Evolutionary conservation across 176 grass and related monocot species (phyloP), one percentile per base, ranked within the genome.

Genomic region (Aegilops bicornis): DNA sequence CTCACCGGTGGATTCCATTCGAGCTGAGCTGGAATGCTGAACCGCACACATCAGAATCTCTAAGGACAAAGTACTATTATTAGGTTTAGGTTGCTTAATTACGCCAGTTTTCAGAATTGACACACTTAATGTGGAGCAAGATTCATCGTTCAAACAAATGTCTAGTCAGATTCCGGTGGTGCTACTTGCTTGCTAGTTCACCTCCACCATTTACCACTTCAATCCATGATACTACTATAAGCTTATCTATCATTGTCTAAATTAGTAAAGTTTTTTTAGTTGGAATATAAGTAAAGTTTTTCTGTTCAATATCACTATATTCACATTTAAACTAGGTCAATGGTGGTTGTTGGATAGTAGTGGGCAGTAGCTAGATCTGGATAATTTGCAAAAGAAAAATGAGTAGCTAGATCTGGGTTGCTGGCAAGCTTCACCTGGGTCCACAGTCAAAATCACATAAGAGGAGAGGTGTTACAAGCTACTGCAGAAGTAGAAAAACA

Each of bases 351-450:
- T 22, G 56, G 19, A 59, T 22, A 59, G 56, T 22, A 59, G 56
- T 20, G 20, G 56, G 56, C 54, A 59, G 19, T 59, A 59, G 56
- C 56, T 59, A 19, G 19, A 59, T 59, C 56, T 54, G 50, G 50
- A 54, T 4, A 48, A 48, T 48, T 48, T 13, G 45, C 13, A 15
- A 47, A 48, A 48, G 12, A 37, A 48, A 48, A 2, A 15, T 5
- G 45, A 48, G 50, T 54, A 54, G 50, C 5, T 54, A 19, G 14
- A 54, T 54, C 50, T 54, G 50, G 50, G 1, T 59, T 33, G 74
- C 10, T 69, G 16, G 75, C 39, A 74, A 81, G n/a, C 36, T 77
- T 82, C 83, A 69, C 22, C 43, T 78, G 12, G 27, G 10, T n/a
- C 12, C 11, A n/a, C 2, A 43, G 66, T 70, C 7, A 3, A 63